These are phyloP conservation scores for Globisporangium spinosum DNA, from an alignment of 352 stramenopile species.

Conservation along the genomic window DNA sequence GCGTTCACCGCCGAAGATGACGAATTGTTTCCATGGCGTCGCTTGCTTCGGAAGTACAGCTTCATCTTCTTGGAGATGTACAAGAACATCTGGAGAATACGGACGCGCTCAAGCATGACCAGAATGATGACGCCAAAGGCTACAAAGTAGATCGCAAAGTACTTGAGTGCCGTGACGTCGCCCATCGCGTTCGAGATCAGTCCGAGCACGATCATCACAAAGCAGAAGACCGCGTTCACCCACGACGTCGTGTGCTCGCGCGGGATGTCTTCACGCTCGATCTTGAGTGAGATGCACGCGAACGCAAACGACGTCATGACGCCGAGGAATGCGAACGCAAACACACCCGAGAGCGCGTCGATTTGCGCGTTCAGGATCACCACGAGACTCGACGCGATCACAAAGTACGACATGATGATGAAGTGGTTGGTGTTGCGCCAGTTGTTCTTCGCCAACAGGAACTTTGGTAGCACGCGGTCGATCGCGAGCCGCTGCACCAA, in stretches of 20 bases:
- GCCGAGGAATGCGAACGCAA: conserved; percentile 80
- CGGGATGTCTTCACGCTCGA: conserved; percentile 77
- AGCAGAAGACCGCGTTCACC: conserved; percentile 21
- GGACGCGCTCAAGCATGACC: conserved; percentile 64
- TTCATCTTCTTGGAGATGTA: conserved; percentile 40
- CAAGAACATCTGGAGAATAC: conserved; percentile 43
- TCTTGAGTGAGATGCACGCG: conserved; percentile 82
- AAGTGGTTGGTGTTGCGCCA: conserved; percentile 51
- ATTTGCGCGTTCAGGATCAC: conserved; percentile 53
- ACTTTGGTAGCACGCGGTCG: conserved; percentile 40
- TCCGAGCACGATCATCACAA: conserved; percentile 23
- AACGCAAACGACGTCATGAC: conserved; percentile 82
- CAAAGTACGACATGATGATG: conserved; percentile 58
- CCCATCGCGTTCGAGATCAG: conserved; percentile 4
- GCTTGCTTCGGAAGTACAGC: conserved; percentile 30
- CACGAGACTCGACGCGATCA: conserved; percentile 46
- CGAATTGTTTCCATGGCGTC: conserved; percentile 1
- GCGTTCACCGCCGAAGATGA: neutral
- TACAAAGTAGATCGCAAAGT: conserved; percentile 60
- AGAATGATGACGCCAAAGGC: conserved; percentile 43
- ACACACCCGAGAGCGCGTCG: conserved; percentile 53
- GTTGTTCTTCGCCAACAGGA: conserved; percentile 36
- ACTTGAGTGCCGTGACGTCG: conserved; percentile 27
- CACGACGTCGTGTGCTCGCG: conserved; percentile 44
- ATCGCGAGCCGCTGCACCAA: conserved; percentile 58